These are phyloP conservation scores for Rhizoclosmatium sp. DNA, from an alignment of 192 early-diverging fungal species.

Conservation along the genomic window DNA sequence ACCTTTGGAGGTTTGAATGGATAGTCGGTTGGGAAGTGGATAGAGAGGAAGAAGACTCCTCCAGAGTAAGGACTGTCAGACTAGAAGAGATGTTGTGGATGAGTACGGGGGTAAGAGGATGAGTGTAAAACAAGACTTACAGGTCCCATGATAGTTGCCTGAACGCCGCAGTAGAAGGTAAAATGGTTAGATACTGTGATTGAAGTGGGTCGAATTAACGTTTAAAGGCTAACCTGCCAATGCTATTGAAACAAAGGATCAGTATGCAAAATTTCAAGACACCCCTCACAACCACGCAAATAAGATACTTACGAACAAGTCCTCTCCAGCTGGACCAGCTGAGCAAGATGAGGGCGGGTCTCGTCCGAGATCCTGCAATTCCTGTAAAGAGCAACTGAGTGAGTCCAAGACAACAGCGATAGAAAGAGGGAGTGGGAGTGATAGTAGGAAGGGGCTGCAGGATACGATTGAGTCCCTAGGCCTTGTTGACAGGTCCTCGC, in stretches of 20 bases:
- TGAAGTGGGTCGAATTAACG: not conserved
- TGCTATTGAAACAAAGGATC: constrained; percentile 18
- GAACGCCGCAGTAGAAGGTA: constrained; percentile 44
- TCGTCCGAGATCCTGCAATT: constrained; percentile 93
- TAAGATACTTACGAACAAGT: constrained; percentile 59
- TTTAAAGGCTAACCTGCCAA: constrained; percentile 38
- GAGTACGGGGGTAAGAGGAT: not conserved
- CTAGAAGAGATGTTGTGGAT: constrained; percentile 51
- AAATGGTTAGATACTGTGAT: not conserved
- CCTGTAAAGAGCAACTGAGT: constrained; percentile 30
- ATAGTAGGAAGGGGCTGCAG: not conserved
- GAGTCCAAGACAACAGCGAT: not conserved
- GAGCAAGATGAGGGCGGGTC: constrained; percentile 98
- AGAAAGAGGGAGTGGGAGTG: not conserved
- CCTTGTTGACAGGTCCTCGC: no score
- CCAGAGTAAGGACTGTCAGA: constrained; percentile 89
- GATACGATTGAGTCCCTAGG: not conserved
- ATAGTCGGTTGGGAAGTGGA: constrained; percentile 89
- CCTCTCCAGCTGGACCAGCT: constrained; percentile 94
- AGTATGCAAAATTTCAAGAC: constrained; percentile 1
- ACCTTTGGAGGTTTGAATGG: constrained; percentile 62
- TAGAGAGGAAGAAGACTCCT: constrained; percentile 97
- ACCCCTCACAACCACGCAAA: constrained; percentile 1
- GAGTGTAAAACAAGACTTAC: constrained; percentile 56
- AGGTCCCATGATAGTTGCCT: constrained; percentile 99